phyloP scores from a whole-genome alignment of 2,329 filamentous ascomycete species.

The Phaeosphaeriaceae sp. region DNA sequence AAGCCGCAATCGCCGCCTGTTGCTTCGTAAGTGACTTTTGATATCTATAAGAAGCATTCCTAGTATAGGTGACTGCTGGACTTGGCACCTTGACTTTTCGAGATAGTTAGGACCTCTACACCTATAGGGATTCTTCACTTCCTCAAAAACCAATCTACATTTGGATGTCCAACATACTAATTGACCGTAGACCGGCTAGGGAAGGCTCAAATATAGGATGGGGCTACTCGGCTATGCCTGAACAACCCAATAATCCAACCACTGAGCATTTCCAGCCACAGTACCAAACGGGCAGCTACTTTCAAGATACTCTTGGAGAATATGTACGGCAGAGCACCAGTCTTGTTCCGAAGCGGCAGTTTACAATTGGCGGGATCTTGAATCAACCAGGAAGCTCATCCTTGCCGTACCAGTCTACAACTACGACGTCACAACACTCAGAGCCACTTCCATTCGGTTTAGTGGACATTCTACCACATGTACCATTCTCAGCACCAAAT shows the following conservation, averaged over 20 bases:
- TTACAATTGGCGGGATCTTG: constrained; percentile 23
- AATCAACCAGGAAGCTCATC: constrained; percentile 25
- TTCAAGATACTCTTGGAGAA: constrained; percentile 14
- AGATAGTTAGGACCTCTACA: neutral
- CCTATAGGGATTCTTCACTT: neutral
- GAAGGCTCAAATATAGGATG: constrained; percentile 28
- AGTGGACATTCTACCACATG: constrained; percentile 31
- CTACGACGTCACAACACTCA: constrained; percentile 4
- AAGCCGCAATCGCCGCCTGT: neutral
- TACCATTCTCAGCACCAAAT: constrained; percentile 16
- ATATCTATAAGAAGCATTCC: neutral
- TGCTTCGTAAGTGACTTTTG: neutral
- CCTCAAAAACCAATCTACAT: too few species aligned
- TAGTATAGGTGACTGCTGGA: neutral
- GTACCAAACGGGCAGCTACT: constrained; percentile 18
- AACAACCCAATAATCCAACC: neutral
- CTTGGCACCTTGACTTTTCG: neutral
- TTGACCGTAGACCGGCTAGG: constrained; percentile 7
- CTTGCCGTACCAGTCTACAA: constrained; percentile 6
- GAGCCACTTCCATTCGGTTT: constrained; percentile 40
- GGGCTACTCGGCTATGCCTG: constrained; percentile 27
- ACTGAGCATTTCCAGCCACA: constrained; percentile 1
- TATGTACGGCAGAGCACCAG: constrained; percentile 5
- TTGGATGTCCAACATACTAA: constrained; percentile 2
- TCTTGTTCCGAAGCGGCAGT: constrained; percentile 20